Evolutionary conservation across 305 asterid genomes (phyloP).

Genomic region (Fraxinus baroniana): DNA sequence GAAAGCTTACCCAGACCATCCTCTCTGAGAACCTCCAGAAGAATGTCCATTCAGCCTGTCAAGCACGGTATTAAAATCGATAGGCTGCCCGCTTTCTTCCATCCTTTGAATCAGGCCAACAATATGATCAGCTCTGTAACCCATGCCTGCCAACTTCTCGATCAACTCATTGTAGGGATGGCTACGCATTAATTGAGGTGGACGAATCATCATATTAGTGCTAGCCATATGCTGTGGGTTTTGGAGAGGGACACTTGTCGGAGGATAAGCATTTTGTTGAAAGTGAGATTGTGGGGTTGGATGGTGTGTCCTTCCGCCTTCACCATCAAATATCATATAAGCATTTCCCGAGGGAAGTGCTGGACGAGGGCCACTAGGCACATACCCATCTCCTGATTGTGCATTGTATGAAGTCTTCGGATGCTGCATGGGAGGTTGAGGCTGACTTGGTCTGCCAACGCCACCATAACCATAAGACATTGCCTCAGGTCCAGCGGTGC

Average conservation of each 20-base stretch:
- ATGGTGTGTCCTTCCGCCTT: slow-evolving; percentile 60
- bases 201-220: slow-evolving; percentile 44
- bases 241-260: slow-evolving; percentile 39
- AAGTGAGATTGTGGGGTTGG: slow-evolving; percentile 53
- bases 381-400: slow-evolving; percentile 64
- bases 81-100: slow-evolving; percentile 78
- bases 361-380: slow-evolving; percentile 54
- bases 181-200: slow-evolving; percentile 54
- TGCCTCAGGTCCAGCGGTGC: slow-evolving; percentile 48
- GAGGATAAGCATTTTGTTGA: slow-evolving; percentile 65
- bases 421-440: slow-evolving; percentile 52
- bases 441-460: slow-evolving; percentile 53
- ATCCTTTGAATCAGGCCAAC: slow-evolving; percentile 70
- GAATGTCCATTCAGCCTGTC: slow-evolving; percentile 82
- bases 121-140: slow-evolving; percentile 76
- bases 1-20: slow-evolving; percentile 57
- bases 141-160: slow-evolving; percentile 84
- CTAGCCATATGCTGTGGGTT: slow-evolving; percentile 42
- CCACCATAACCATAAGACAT: slow-evolving; percentile 57
- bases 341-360: slow-evolving; percentile 59
- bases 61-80: slow-evolving; percentile 73
- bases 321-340: slow-evolving; percentile 61
- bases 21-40: slow-evolving; percentile 76
- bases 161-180: slow-evolving; percentile 73
- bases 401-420: slow-evolving; percentile 52